Base-by-base conservation (phyloP, 2,329 filamentous ascomycete species). In the Colletotrichum simmondsii region DNA sequence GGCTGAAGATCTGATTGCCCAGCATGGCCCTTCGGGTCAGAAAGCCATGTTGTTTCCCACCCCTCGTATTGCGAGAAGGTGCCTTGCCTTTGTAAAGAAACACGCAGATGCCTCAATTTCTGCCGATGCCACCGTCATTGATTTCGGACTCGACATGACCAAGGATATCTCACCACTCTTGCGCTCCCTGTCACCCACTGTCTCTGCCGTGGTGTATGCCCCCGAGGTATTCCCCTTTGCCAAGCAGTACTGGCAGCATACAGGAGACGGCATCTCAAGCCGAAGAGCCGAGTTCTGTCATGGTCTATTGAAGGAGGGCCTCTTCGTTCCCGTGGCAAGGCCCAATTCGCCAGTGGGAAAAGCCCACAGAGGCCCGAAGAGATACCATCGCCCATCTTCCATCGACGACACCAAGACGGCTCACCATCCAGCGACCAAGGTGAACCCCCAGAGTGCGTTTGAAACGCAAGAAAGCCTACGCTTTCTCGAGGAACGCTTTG, bases 201-300 rank as follows among this genome's bases (percentile, higher is more conserved):
- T 95, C 26, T 93, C 89, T 1, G 92, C 91, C 28, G 91, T 98
- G 3, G 80, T 98, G 54, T 95, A 93, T 77, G 90, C 92, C 0
- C 85, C 88, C 58, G 89, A 91, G 14, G 84, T 91, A 22, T 95
- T 92, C 77, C 84, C 90, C 5, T 82, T 93, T 72, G 94, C 95
- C n/a, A 98, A 98, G 82, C 90, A 95, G 78, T 98, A 97, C 79
- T 99, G 97, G 97, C 97, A 98, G 81, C 97, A 99, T 81, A 93
- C 94, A 0, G 97, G 97, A 24, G 95, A 98, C 74, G 97, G 97
- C 19, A 88, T 98, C 16, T 98, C 95, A 0, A 98, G 95, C 80
- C 92, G 97, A 62, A 91, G 95, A 53, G 95, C 95, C 42, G 96
- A 98, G 80, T 98, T 97, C 81, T 98, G 94, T 79, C 91, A 95